Conservation (phyloP, 2,329 filamentous ascomycete species). For the Botrytis paeoniae region DNA sequence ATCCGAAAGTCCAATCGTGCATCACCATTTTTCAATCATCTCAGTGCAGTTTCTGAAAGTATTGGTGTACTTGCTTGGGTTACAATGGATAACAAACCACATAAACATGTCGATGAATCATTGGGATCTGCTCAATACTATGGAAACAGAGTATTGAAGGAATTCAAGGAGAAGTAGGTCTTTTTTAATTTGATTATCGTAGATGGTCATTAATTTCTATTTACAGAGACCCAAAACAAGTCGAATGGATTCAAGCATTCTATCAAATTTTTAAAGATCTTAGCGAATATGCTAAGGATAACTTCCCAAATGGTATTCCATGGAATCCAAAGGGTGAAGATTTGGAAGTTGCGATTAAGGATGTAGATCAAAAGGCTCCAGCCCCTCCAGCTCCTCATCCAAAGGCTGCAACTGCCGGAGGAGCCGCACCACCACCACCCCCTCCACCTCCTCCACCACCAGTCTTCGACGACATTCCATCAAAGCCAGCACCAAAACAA, state of each 20-base stretch:
- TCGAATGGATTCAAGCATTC: slow-evolving; percentile 90
- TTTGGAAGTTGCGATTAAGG: slow-evolving; percentile 62
- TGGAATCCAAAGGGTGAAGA: slow-evolving; percentile 83
- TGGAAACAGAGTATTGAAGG: slow-evolving; percentile 89
- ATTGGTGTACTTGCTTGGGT: slow-evolving; percentile 91
- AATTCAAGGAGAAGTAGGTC: slow-evolving; percentile 75
- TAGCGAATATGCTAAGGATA: slow-evolving; percentile 76
- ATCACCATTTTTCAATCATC: slow-evolving; percentile 72
- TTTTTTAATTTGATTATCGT: neutral
- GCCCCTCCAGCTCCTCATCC: slow-evolving; percentile 59
- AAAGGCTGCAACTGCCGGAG: slow-evolving; percentile 1
- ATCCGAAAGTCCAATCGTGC: slow-evolving; percentile 79
- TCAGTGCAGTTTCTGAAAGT: slow-evolving; percentile 85
- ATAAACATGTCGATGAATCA: slow-evolving; percentile 80
- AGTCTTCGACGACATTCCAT: slow-evolving; percentile 51
- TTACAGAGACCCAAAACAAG: slow-evolving; percentile 69
- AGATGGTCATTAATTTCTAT: slow-evolving; percentile 15
- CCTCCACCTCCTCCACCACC: slow-evolving; percentile 60
- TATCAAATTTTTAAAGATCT: slow-evolving; percentile 87
- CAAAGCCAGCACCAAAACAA: slow-evolving; percentile 46
- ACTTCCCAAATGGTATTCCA: slow-evolving; percentile 73
- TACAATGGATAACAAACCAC: slow-evolving; percentile 75
- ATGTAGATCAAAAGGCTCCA: slow-evolving; percentile 57
- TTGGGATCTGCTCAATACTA: slow-evolving; percentile 86
- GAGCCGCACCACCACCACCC: slow-evolving; percentile 8